Evolutionary conservation across 2,329 filamentous ascomycete genomes (phyloP).

Genomic region (Fusarium agapanthi): DNA sequence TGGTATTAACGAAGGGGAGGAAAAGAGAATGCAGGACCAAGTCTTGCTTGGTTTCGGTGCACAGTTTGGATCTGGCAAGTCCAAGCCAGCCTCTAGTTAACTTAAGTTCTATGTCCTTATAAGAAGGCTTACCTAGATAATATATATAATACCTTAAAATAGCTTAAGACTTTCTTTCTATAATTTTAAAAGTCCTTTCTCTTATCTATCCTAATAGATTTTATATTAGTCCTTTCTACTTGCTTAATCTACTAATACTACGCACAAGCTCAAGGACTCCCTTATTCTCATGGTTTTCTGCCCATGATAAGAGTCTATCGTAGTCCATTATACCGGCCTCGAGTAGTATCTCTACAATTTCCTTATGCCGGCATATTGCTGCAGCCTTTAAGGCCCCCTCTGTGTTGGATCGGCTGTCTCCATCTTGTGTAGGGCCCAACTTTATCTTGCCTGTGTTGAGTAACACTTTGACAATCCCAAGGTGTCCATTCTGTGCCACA

Average conservation of each 20-base stretch:
- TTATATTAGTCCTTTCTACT: too few relatives aligned
- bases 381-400: neutral
- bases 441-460: rapidly evolving
- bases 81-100: neutral
- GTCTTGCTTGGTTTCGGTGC: neutral
- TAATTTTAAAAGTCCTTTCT: neutral
- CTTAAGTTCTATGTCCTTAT: too few relatives aligned
- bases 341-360: neutral
- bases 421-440: rapidly evolving
- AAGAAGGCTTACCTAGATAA: too few relatives aligned
- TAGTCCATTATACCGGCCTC: neutral
- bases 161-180: too few relatives aligned
- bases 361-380: neutral
- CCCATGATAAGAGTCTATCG: neutral
- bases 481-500: neutral
- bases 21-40: neutral
- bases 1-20: neutral
- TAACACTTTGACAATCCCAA: neutral
- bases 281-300: neutral
- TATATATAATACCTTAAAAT: too few relatives aligned
- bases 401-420: neutral
- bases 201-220: neutral
- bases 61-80: neutral
- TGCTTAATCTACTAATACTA: too few relatives aligned
- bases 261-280: rapidly evolving